These are phyloP conservation scores for Termitomyces sp. DNA, from an alignment of 768 basidiomycete genomes.

Conservation along the genomic window DNA sequence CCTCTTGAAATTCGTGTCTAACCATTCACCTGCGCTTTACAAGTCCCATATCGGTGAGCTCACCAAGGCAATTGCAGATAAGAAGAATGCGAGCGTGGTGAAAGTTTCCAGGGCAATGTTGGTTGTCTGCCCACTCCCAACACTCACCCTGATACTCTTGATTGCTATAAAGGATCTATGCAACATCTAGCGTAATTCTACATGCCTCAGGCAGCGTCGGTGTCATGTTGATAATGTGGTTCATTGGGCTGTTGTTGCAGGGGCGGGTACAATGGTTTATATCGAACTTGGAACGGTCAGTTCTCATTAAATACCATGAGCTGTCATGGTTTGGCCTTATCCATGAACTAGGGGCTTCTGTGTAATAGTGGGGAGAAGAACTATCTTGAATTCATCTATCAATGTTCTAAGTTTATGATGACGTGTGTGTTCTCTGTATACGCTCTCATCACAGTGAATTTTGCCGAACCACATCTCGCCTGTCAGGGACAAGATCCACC, in stretches of 20 bases:
- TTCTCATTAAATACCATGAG: neutral
- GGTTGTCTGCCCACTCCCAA: too few relatives aligned
- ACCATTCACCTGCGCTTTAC: constrained; percentile 71
- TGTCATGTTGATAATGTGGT: constrained; percentile 67
- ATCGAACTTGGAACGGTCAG: constrained; percentile 74
- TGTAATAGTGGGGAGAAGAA: constrained; percentile 76
- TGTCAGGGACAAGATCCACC: too few relatives aligned
- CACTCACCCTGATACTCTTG: too few relatives aligned
- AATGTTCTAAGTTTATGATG: constrained; percentile 56
- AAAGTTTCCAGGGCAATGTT: too few relatives aligned
- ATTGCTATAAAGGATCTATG: constrained; percentile 53
- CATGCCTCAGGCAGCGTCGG: constrained; percentile 70
- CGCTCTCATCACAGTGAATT: constrained; percentile 44
- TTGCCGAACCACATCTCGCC: too few relatives aligned
- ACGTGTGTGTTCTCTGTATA: constrained; percentile 54
- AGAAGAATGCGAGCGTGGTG: constrained; percentile 52
- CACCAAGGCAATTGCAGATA: constrained; percentile 67
- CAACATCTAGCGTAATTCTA: constrained; percentile 66
- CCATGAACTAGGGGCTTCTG: constrained; percentile 62
- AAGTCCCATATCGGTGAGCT: constrained; percentile 77
- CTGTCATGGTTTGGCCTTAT: constrained; percentile 10
- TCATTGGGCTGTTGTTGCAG: constrained; percentile 63
- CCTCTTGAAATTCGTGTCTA: constrained; percentile 63
- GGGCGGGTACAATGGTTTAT: constrained; percentile 67
- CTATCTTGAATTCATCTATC: constrained; percentile 71